Evolutionary conservation across 2,329 filamentous ascomycete species (phyloP).

Genomic region (Helminthosporium solani): DNA sequence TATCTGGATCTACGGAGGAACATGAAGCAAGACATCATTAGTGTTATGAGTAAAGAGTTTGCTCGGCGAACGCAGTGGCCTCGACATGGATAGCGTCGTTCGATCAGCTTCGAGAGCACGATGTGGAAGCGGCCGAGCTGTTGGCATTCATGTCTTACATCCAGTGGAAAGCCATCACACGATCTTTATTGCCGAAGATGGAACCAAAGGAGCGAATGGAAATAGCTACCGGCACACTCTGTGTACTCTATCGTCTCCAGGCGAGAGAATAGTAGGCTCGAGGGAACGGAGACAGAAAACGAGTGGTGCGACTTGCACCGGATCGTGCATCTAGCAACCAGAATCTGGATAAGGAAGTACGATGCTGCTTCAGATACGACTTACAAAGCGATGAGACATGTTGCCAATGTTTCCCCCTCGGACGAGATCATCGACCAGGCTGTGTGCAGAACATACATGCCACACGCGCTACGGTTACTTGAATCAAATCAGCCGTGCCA

Average conservation of each 20-base stretch:
- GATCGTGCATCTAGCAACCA: conserved; percentile 19
- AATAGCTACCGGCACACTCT: conserved; percentile 24
- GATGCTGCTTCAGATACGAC: conserved; percentile 2
- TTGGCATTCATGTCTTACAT: conserved; percentile 36
- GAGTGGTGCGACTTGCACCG: conserved; percentile 8
- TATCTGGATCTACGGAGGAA: conserved; percentile 40
- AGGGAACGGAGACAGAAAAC: conserved; percentile 13
- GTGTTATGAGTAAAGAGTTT: conserved; percentile 44
- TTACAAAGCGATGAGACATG: conserved; percentile 5
- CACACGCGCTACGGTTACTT: conserved; percentile 6
- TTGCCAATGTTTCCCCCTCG: conserved; percentile 13
- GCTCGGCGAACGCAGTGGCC: conserved; percentile 42
- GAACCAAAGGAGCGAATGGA: conserved; percentile 11
- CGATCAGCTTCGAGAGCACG: conserved; percentile 25
- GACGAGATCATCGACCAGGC: conserved; percentile 9
- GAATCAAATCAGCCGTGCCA: too few relatives aligned
- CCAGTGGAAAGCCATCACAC: conserved; percentile 19
- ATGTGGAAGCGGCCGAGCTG: conserved; percentile 37
- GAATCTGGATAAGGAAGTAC: conserved; percentile 11
- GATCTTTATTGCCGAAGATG: conserved; percentile 12
- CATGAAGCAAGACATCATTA: conserved; percentile 35
- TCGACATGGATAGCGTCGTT: conserved; percentile 50
- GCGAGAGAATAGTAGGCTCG: conserved; percentile 28
- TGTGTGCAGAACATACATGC: conserved; percentile 15
- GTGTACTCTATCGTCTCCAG: conserved; percentile 23